These are phyloP conservation scores for Pythium phragmiticola DNA, from an alignment of 352 stramenopile species.

Conservation along the genomic window DNA sequence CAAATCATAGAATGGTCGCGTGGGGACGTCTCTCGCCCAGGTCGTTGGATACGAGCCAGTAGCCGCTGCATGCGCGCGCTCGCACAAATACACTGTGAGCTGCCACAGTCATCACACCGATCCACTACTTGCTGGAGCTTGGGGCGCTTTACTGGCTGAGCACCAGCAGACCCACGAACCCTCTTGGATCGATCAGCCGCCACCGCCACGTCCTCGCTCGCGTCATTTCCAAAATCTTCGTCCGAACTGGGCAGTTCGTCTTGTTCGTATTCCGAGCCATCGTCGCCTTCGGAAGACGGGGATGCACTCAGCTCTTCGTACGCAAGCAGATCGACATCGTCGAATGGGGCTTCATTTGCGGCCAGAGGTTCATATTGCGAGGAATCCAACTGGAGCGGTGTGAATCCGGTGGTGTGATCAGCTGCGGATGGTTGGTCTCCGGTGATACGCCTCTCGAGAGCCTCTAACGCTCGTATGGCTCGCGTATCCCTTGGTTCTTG, in stretches of 20 bases:
- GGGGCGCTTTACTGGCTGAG: slow-evolving; percentile 47
- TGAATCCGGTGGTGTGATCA: slow-evolving; percentile 6
- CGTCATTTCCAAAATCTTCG: slow-evolving; percentile 1
- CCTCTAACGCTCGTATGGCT: slow-evolving; percentile 53
- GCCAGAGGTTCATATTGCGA: slow-evolving; percentile 4
- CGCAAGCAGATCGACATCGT: slow-evolving; percentile 15
- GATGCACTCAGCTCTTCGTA: slow-evolving; percentile 22
- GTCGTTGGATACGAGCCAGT: slow-evolving; percentile 26
- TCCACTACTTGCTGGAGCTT: slow-evolving; percentile 26
- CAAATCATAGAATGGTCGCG: too few species aligned
- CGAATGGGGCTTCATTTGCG: neutral
- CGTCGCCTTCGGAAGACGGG: slow-evolving; percentile 18
- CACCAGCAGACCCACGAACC: neutral
- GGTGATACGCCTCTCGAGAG: slow-evolving; percentile 68
- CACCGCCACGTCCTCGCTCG: neutral
- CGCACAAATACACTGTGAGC: slow-evolving; percentile 37
- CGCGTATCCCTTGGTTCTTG: slow-evolving; percentile 41
- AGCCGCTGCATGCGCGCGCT: slow-evolving; percentile 44
- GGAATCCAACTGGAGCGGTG: neutral
- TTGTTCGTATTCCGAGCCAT: slow-evolving; percentile 50
- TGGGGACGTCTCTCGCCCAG: neutral
- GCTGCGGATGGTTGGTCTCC: slow-evolving; percentile 31
- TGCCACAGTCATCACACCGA: slow-evolving; percentile 28
- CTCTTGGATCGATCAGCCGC: slow-evolving; percentile 8
- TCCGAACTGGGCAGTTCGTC: slow-evolving; percentile 65